Percentiles rank a stretch among this genome's conserved stretches.
Conservation (phyloP, 108 stramenopile species). For the Cyclotella baltica region DNA sequence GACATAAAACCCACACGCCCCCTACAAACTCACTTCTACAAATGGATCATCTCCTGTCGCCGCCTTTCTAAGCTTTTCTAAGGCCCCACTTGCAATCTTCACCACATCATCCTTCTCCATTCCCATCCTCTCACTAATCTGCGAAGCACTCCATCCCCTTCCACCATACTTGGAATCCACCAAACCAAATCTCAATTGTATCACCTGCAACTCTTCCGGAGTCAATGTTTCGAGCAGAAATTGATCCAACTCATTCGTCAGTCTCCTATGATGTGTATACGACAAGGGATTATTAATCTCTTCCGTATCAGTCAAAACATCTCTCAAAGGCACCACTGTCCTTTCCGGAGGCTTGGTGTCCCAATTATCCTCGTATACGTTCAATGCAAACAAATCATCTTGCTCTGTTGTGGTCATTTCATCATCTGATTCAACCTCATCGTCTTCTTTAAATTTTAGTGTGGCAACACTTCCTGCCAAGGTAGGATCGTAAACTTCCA, state of each 20-base stretch:
- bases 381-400: constrained; percentile 37
- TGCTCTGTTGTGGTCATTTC: constrained; percentile 18
- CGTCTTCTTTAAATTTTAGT: constrained; percentile 32
- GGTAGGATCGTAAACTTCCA: constrained; percentile 34
- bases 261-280: constrained; percentile 52
- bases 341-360: constrained; percentile 59
- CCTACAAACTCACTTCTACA: constrained; percentile 37
- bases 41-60: constrained; percentile 34
- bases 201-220: constrained; percentile 52
- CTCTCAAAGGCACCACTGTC: constrained; percentile 57
- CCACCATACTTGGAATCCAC: constrained; percentile 42
- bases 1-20: not conserved
- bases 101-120: constrained; percentile 25
- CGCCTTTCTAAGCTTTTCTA: constrained; percentile 34
- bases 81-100: constrained; percentile 24
- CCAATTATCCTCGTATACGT: constrained; percentile 63
- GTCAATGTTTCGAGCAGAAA: constrained; percentile 59
- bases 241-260: constrained; percentile 54
- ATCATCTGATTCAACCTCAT: constrained; percentile 7
- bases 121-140: constrained; percentile 31
- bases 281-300: constrained; percentile 57
- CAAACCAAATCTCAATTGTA: constrained; percentile 69
- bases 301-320: constrained; percentile 53
- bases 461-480: constrained; percentile 15
- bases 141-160: constrained; percentile 23